phyloP scores from a whole-genome alignment of 2,329 filamentous ascomycete species.

The Cytospora paraplurivora region DNA sequence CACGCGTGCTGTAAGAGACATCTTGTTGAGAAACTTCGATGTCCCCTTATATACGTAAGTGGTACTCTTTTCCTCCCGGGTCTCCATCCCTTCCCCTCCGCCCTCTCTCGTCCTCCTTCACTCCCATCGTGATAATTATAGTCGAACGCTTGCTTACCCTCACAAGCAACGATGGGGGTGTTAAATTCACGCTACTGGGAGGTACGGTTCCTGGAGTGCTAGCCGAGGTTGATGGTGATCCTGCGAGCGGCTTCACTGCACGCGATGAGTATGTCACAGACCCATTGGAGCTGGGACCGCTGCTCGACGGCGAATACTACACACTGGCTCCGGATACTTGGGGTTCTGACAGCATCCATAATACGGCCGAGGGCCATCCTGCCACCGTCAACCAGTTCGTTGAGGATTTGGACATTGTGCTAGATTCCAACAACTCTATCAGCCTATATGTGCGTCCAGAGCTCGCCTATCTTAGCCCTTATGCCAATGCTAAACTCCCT shows the following conservation, averaged over 20 bases:
- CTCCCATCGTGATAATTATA: background rate
- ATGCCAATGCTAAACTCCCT: background rate
- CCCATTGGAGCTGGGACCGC: constrained; percentile 45
- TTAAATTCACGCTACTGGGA: constrained; percentile 45
- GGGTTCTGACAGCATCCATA: constrained; percentile 43
- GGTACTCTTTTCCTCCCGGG: too few relatives aligned
- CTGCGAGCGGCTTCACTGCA: constrained; percentile 42
- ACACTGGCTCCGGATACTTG: constrained; percentile 48
- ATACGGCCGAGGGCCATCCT: constrained; percentile 37
- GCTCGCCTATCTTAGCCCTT: too few relatives aligned
- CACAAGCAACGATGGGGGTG: constrained; percentile 46
- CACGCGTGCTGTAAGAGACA: constrained; percentile 43
- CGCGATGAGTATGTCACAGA: constrained; percentile 48
- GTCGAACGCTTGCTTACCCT: background rate
- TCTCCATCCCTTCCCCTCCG: background rate
- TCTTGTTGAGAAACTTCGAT: constrained; percentile 46
- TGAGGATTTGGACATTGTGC: constrained; percentile 42
- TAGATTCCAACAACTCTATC: constrained; percentile 45
- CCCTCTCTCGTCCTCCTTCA: background rate
- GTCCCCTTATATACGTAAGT: constrained; percentile 46
- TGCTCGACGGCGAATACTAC: constrained; percentile 54
- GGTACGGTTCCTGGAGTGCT: constrained; percentile 48
- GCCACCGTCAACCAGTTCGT: constrained; percentile 34
- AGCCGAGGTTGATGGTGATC: constrained; percentile 50
- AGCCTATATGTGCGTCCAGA: constrained; percentile 43